Evolutionary conservation across 371 early-diverging fungal genomes (phyloP), one percentile per base, ranked within the genome.

Genomic region (Chytridiales sp.): DNA sequence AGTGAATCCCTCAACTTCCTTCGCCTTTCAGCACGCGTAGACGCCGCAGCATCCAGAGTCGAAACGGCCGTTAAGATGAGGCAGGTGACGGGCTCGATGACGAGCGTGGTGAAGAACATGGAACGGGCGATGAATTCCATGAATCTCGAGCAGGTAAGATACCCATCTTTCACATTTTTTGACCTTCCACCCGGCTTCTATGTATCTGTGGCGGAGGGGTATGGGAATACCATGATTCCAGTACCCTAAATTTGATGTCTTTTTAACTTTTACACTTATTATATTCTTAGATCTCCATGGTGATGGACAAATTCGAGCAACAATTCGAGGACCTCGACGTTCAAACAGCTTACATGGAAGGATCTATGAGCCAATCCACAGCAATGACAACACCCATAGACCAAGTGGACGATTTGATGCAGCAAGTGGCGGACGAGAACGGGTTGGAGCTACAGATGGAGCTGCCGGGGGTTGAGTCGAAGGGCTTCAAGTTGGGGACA

Each of bases 301-400:
- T 92, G 43, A 93, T 92, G 93, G 94, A 92, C 73, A 86, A 84
- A 62, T 93, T 93, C 63, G 93, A 93, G 69, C 70, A 74, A 6
- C 92, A 91, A 68, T 89, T 90, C 68, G 94, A 92, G 66, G 87
- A 92, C 67, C 70, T 93, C 32, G 92, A 93, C 69, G 88, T 92
- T 30, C 90, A 92, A 71, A 87, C 94, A 1, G 78, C 82, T 62
- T 87, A 87, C 67, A 92, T 93, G 93, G 92, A 93, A 67, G 82
- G 80, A 19, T 77, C 91, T 3, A 91, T 93, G 79, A 83, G 83
- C 40, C 81, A 83, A 21, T 82, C 87, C 17, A 88, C 89, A 2
- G 77, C 90, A 11, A 62, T 84, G 72, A 74, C 86, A 15, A 90
- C 87, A 48, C 92, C 92, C n/a, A 86, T 85, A 65, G 83, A 82